Percentiles rank a stretch among this genome's conserved stretches.
These are phyloP conservation scores for Aspergillus pseudoviridinutans DNA, from an alignment of 2,329 filamentous ascomycete species.

Conservation along the genomic window DNA sequence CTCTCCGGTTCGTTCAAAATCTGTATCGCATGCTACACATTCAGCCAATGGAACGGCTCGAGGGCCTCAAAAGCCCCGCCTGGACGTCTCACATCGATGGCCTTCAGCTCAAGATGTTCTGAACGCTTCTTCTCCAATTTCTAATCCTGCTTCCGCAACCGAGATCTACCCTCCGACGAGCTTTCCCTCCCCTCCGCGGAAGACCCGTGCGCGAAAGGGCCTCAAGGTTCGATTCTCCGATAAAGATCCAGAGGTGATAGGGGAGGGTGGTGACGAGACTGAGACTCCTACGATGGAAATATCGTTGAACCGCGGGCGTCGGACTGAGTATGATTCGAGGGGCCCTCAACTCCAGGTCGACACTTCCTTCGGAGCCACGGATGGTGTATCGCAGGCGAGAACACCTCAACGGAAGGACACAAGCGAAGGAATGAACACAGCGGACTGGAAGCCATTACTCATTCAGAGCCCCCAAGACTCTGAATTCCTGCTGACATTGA, in stretches of 20 bases:
- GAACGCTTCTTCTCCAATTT: conserved; percentile 12
- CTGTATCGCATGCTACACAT: conserved; percentile 14
- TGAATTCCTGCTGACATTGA: conserved; percentile 35
- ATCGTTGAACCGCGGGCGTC: conserved; percentile 41
- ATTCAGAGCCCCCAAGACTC: conserved; percentile 33
- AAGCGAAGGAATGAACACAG: conserved; percentile 10
- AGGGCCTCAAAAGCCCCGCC: conserved; percentile 29
- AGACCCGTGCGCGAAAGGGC: conserved; percentile 57
- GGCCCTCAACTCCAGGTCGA: conserved; percentile 30
- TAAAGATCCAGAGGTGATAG: conserved; percentile 73
- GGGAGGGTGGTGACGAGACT: conserved; percentile 85
- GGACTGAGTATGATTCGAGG: conserved; percentile 9
- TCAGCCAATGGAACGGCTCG: conserved; percentile 19
- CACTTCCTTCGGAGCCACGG: conserved; percentile 27
- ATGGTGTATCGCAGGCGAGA: conserved; percentile 6
- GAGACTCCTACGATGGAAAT: conserved; percentile 69
- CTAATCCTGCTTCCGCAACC: conserved; percentile 15
- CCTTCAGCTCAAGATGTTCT: conserved; percentile 28
- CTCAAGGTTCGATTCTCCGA: conserved; percentile 71
- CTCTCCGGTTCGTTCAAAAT: conserved; percentile 48
- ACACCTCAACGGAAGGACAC: conserved; percentile 13
- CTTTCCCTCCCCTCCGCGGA: conserved; percentile 22
- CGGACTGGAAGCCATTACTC: conserved; percentile 25
- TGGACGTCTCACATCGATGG: conserved; percentile 35
- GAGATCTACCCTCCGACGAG: conserved; percentile 19